Percentiles rank a stretch among this genome's conserved stretches.
These are phyloP conservation scores for Botrytis fragariae DNA, from an alignment of 2,329 filamentous ascomycete genomes.

Conservation along the genomic window DNA sequence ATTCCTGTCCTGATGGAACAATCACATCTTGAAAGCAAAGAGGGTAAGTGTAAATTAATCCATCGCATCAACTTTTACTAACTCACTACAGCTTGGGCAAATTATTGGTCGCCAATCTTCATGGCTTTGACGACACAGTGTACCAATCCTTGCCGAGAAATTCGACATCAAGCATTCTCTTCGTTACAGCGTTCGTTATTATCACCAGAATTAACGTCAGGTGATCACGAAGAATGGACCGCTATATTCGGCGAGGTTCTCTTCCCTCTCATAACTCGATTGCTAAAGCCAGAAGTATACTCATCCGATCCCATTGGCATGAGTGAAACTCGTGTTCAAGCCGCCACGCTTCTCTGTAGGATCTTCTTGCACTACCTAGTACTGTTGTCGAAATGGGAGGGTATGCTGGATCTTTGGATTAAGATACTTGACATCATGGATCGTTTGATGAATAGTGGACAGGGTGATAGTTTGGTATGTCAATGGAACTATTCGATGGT, in stretches of 20 bases:
- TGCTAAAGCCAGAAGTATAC: constrained; percentile 93
- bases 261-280: constrained; percentile 81
- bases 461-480: constrained; percentile 82
- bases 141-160: constrained; percentile 89
- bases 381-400: constrained; percentile 78
- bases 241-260: constrained; percentile 92
- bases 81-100: constrained; percentile 69
- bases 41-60: constrained; percentile 42
- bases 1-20: constrained; percentile 87
- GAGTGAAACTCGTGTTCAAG: constrained; percentile 91
- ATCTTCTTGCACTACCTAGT: constrained; percentile 94
- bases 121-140: constrained; percentile 85
- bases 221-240: constrained; percentile 86
- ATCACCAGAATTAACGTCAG: constrained; percentile 78
- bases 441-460: constrained; percentile 90
- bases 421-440: constrained; percentile 94
- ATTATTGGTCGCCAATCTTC: constrained; percentile 97
- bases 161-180: constrained; percentile 83
- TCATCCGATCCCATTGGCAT: constrained; percentile 88
- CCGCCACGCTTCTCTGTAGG: constrained; percentile 86
- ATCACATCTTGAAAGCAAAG: constrained; percentile 83
- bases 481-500: constrained; percentile 2
- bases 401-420: constrained; percentile 88
- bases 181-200: constrained; percentile 83
- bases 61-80: background rate